phyloP scores from a whole-genome alignment of 2,329 filamentous ascomycete genomes.

The Triangularia setosa region DNA sequence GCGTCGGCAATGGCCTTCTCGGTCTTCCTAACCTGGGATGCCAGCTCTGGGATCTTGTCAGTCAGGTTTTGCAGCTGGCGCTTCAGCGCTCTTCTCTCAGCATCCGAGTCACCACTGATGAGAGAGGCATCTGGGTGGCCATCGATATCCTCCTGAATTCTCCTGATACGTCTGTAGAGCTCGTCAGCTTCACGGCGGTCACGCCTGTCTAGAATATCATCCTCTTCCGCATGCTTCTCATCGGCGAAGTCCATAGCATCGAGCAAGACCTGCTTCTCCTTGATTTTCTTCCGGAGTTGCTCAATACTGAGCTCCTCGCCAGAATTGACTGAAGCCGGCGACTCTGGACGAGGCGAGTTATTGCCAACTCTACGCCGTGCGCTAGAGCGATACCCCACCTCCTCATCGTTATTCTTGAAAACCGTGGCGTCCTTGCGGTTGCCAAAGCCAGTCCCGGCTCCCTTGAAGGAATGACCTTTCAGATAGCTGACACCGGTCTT shows the following conservation, averaged over 20 bases:
- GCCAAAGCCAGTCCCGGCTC: slow-evolving; percentile 52
- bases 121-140: slow-evolving; percentile 74
- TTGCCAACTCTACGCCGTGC: slow-evolving; percentile 78
- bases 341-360: slow-evolving; percentile 74
- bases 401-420: slow-evolving; percentile 93
- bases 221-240: slow-evolving; percentile 83
- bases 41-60: slow-evolving; percentile 86
- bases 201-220: slow-evolving; percentile 83
- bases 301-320: slow-evolving; percentile 82
- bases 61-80: slow-evolving; percentile 85
- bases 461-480: slow-evolving; percentile 89
- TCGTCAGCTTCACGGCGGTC: slow-evolving; percentile 92
- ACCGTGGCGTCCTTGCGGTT: slow-evolving; percentile 91
- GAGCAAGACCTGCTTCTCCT: slow-evolving; percentile 88
- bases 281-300: slow-evolving; percentile 86
- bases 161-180: slow-evolving; percentile 84
- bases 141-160: slow-evolving; percentile 93
- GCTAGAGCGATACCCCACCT: slow-evolving; percentile 88
- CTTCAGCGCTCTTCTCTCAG: slow-evolving; percentile 79
- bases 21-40: slow-evolving; percentile 84
- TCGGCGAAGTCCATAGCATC: slow-evolving; percentile 97
- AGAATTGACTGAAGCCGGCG: slow-evolving; percentile 63
- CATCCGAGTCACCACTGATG: slow-evolving; percentile 73
- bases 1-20: slow-evolving; percentile 93
- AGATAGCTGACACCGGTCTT: slow-evolving; percentile 98